A percentile compares a stretch with the other conserved stretches of the same genome.
Conservation (phyloP, 352 stramenopile genomes). For the Phytophthora ohioensis region DNA sequence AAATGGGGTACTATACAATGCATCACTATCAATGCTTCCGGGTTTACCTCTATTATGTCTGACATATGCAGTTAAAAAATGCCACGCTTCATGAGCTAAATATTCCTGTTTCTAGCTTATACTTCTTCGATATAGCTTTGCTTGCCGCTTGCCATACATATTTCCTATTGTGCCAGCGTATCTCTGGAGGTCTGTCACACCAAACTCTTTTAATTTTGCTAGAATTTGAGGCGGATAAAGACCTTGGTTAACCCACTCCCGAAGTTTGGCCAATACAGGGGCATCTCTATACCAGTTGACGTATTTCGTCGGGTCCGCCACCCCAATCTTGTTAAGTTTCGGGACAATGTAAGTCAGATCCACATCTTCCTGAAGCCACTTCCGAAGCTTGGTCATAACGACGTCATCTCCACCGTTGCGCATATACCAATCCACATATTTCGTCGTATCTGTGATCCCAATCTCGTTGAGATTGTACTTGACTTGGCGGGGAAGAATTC, state of each 20-base stretch:
- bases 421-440: constrained; percentile 18
- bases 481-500: constrained; percentile 5
- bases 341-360: background rate
- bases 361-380: constrained; percentile 11
- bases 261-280: background rate
- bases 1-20: too few species aligned
- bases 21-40: too few species aligned
- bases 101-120: constrained; percentile 6
- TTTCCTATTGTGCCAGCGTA: background rate
- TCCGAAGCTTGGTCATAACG: constrained; percentile 2
- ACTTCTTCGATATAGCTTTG: background rate
- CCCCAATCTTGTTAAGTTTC: constrained; percentile 13
- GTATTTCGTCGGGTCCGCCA: constrained; percentile 3
- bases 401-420: constrained; percentile 9
- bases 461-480: constrained; percentile 20
- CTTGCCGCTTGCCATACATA: constrained; percentile 12
- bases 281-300: background rate
- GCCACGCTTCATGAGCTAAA: background rate
- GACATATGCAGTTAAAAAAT: too few species aligned
- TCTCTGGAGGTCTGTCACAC: background rate
- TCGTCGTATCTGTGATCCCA: constrained; percentile 8
- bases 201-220: background rate
- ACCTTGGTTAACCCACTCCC: background rate
- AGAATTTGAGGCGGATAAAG: constrained; percentile 5
- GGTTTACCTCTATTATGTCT: too few species aligned